A percentile compares a stretch with the other conserved stretches of the same genome.
Evolutionary conservation across 2,329 filamentous ascomycete species (phyloP).

Genomic region (Aspergillus neotritici): DNA sequence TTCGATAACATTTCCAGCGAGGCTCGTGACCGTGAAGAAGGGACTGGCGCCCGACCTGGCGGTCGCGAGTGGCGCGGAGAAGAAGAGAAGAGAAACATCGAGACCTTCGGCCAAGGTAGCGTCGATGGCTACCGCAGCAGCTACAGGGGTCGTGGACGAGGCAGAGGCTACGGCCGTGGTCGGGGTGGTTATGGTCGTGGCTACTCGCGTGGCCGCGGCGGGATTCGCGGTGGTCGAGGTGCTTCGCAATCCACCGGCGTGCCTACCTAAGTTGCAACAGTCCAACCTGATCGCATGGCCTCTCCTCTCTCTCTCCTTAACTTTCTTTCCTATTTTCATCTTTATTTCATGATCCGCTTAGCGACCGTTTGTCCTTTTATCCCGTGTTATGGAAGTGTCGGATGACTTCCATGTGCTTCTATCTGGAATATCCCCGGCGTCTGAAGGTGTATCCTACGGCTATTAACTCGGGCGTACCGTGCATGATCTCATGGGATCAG

Average conservation of each 20-base stretch:
- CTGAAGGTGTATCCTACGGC: conserved; percentile 21
- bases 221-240: conserved; percentile 33
- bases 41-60: conserved; percentile 58
- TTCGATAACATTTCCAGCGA: conserved; percentile 99
- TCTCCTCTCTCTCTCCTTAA: conserved; percentile 5
- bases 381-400: conserved; percentile 18
- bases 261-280: conserved; percentile 25
- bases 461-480: conserved; percentile 15
- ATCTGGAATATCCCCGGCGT: conserved; percentile 18
- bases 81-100: conserved; percentile 91
- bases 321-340: background rate
- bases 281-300: background rate
- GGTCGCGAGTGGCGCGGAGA: conserved; percentile 86
- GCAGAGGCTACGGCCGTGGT: conserved; percentile 46
- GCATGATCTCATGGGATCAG: too few relatives aligned
- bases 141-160: conserved; percentile 60
- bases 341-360: conserved; percentile 9
- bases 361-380: conserved; percentile 15
- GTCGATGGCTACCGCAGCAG: conserved; percentile 83
- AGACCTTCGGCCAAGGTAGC: conserved; percentile 95
- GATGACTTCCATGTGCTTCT: conserved; percentile 17
- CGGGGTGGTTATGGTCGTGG: conserved; percentile 45
- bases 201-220: conserved; percentile 36
- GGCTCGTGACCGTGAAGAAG: conserved; percentile 77
- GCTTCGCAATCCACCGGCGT: conserved; percentile 37